These are phyloP conservation scores for Saprolegnia diclina DNA, from an alignment of 352 stramenopile genomes.

Conservation along the genomic window DNA sequence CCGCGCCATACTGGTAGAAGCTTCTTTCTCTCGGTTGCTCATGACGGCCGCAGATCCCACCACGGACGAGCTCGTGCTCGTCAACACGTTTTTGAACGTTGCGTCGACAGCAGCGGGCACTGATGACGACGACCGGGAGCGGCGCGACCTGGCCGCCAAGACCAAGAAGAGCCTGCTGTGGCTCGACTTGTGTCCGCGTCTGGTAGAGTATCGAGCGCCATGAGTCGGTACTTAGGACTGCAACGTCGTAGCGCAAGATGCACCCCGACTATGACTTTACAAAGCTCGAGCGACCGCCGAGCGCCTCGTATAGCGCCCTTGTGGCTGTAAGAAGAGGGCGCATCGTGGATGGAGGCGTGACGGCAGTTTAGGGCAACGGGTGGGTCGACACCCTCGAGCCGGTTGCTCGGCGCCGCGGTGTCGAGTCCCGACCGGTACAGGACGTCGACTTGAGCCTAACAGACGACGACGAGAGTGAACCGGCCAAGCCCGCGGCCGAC, in stretches of 20 bases:
- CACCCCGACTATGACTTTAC: constrained; percentile 24
- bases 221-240: constrained; percentile 37
- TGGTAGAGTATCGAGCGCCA: constrained; percentile 55
- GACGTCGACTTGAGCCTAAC: constrained; percentile 30
- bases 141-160: constrained; percentile 24
- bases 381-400: constrained; percentile 49
- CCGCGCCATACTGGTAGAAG: constrained; percentile 23
- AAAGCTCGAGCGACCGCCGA: constrained; percentile 62
- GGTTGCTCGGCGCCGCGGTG: no score
- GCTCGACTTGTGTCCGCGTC: constrained; percentile 60
- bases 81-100: constrained; percentile 74
- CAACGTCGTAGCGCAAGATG: constrained; percentile 13
- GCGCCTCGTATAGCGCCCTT: constrained; percentile 73
- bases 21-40: no score
- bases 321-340: constrained; percentile 38
- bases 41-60: constrained; percentile 33
- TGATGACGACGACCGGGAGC: constrained; percentile 20
- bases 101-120: constrained; percentile 18
- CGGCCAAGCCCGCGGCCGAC: constrained; percentile 11
- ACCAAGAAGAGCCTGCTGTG: constrained; percentile 45
- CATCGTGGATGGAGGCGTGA: not conserved
- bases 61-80: constrained; percentile 63
- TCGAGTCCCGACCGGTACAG: constrained; percentile 9
- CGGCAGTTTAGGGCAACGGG: constrained; percentile 43
- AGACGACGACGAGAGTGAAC: constrained; percentile 13